Conservation (phyloP, 805 yeast genomes). For the Saturnispora serradocipensis region DNA sequence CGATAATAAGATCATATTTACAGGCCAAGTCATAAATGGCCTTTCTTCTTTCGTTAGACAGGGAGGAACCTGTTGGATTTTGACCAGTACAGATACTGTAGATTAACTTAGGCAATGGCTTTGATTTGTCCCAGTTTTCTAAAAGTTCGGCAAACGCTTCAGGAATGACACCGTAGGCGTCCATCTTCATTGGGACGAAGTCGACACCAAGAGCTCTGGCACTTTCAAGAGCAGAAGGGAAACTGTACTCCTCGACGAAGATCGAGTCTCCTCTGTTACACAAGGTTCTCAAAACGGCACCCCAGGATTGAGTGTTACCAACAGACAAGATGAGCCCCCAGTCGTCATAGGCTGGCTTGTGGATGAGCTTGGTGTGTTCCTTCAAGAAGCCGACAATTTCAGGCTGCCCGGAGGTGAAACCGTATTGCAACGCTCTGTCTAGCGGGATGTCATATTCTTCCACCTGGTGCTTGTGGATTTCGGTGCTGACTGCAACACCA, state of each 20-base stretch:
- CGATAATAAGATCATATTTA: slow-evolving; percentile 75
- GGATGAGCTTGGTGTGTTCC: slow-evolving; percentile 61
- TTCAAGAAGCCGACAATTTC: slow-evolving; percentile 58
- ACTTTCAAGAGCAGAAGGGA: slow-evolving; percentile 64
- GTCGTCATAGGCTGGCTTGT: slow-evolving; percentile 45
- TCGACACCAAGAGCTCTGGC: slow-evolving; percentile 53
- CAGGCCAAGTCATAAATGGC: slow-evolving; percentile 69
- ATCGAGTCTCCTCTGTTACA: slow-evolving; percentile 53
- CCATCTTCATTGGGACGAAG: slow-evolving; percentile 61
- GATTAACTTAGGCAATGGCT: slow-evolving; percentile 68
- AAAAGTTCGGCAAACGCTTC: slow-evolving; percentile 45
- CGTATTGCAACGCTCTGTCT: slow-evolving; percentile 86
- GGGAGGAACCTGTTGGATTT: slow-evolving; percentile 92
- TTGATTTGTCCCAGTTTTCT: slow-evolving; percentile 45
- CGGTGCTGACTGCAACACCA: slow-evolving; percentile 28
- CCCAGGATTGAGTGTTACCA: slow-evolving; percentile 95
- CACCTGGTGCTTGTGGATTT: slow-evolving; percentile 32
- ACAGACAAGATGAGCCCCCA: slow-evolving; percentile 68
- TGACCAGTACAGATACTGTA: slow-evolving; percentile 95
- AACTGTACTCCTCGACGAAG: slow-evolving; percentile 68
- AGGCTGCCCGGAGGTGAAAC: slow-evolving; percentile 72
- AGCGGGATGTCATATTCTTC: slow-evolving; percentile 59
- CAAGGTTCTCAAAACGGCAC: slow-evolving; percentile 60
- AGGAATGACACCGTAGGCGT: slow-evolving; percentile 54
- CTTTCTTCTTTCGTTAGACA: slow-evolving; percentile 66